Evolutionary conservation across 1,284 basidiomycete genomes (phyloP).

Genomic region (Apiotrichum gracile): DNA sequence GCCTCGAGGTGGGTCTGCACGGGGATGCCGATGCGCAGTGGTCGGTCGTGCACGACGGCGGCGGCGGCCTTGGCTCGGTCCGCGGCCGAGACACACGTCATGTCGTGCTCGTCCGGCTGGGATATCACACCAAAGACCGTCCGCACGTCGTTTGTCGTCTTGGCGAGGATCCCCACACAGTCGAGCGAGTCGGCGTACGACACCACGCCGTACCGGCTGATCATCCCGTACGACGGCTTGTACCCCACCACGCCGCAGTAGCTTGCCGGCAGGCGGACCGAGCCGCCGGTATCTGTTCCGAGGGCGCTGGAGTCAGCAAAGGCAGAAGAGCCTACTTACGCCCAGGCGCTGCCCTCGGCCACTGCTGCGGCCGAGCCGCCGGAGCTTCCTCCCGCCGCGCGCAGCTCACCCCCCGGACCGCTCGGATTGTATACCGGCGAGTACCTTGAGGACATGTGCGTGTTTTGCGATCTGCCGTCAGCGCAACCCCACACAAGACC

Average conservation of each 20-base stretch:
- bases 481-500: conserved; percentile 17
- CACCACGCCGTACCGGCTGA: conserved; percentile 88
- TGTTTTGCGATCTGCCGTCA: conserved; percentile 28
- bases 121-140: conserved; percentile 62
- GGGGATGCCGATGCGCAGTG: conserved; percentile 35
- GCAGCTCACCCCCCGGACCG: conserved; percentile 44
- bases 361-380: conserved; percentile 52
- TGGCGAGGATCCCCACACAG: conserved; percentile 78
- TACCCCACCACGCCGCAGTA: conserved; percentile 89
- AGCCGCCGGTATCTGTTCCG: conserved; percentile 93
- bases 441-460: conserved; percentile 23
- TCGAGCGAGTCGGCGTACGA: conserved; percentile 93
- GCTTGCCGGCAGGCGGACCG: conserved; percentile 82
- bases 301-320: conserved; percentile 58
- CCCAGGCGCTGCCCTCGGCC: conserved; percentile 62
- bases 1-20: conserved; percentile 25
- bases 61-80: conserved; percentile 41
- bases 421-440: conserved; percentile 67
- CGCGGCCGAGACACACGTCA: conserved; percentile 59
- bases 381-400: conserved; percentile 60
- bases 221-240: conserved; percentile 89
- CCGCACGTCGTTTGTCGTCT: conserved; percentile 52
- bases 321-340: conserved; percentile 52
- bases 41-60: not conserved
- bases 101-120: conserved; percentile 66